Evolutionary conservation across 139 green algal genomes (phyloP).

Genomic region (Dunaliella primolecta): DNA sequence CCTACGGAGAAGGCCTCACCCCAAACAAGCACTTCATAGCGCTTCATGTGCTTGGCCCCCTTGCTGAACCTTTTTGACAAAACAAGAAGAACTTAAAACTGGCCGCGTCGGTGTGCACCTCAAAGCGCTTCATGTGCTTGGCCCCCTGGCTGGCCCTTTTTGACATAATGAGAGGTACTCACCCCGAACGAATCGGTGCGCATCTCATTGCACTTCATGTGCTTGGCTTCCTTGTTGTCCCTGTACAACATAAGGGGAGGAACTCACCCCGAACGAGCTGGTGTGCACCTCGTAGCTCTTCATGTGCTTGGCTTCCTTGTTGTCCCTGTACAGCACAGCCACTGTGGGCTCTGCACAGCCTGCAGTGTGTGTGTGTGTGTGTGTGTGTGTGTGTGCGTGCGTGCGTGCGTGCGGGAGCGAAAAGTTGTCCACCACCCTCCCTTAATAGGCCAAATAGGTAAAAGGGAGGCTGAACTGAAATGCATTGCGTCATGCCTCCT

Average conservation of each 20-base stretch:
- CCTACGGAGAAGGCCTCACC: background rate
- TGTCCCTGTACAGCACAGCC: conserved; percentile 92
- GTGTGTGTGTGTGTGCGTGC: background rate
- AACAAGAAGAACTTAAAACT: background rate
- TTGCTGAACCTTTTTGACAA: background rate
- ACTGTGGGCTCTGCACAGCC: conserved; percentile 55
- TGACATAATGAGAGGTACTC: background rate
- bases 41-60: too few relatives aligned
- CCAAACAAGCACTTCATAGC: too few relatives aligned
- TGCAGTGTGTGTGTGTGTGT: background rate
- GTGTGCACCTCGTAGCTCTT: conserved; percentile 76
- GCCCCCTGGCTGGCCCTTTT: background rate
- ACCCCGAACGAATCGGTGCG: background rate
- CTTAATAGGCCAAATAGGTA: background rate
- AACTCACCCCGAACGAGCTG: conserved; percentile 73
- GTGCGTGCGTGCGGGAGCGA: background rate
- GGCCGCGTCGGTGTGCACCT: conserved; percentile 2
- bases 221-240: conserved; percentile 81
- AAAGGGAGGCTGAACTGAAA: background rate
- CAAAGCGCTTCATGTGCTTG: conserved; percentile 63
- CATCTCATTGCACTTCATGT: conserved; percentile 69
- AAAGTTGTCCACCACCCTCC: background rate
- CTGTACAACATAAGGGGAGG: too few relatives aligned
- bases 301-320: conserved; percentile 80
- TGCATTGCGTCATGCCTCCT: too few relatives aligned